Conservation (phyloP, 768 basidiomycete genomes). For the Gloeopeniophorella convolvens region DNA sequence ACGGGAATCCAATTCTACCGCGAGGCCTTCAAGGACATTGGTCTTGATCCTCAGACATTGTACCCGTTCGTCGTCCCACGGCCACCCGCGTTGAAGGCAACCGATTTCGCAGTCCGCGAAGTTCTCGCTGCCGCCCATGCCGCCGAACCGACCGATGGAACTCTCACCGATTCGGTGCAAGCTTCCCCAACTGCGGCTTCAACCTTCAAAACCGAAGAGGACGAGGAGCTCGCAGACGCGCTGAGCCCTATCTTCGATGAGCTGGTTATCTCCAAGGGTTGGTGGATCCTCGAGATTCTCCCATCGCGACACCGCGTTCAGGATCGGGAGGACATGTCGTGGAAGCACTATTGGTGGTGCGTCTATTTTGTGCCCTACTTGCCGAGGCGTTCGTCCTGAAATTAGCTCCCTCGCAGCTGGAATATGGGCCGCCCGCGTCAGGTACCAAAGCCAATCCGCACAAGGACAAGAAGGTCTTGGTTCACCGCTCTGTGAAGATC, state of each 20-base stretch:
- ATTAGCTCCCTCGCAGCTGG: neutral
- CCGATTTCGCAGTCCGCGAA: neutral
- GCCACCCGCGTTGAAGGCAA: slow-evolving; percentile 8
- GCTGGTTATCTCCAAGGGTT: slow-evolving; percentile 37
- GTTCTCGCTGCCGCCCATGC: neutral
- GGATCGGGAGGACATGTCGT: neutral
- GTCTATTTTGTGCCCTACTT: neutral
- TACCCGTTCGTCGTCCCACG: slow-evolving; percentile 25
- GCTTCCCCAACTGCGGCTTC: slow-evolving; percentile 16
- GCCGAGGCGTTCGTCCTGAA: neutral
- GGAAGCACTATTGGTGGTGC: neutral
- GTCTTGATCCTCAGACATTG: slow-evolving; percentile 26
- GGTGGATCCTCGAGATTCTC: slow-evolving; percentile 63
- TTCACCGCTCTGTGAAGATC: slow-evolving; percentile 7
- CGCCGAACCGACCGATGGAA: slow-evolving; percentile 13
- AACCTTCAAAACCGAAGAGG: slow-evolving; percentile 41
- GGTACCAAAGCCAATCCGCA: neutral
- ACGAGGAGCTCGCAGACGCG: slow-evolving; percentile 58
- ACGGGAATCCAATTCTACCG: slow-evolving; percentile 35
- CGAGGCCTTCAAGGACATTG: slow-evolving; percentile 28
- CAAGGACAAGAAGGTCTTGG: neutral
- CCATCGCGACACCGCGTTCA: slow-evolving; percentile 20
- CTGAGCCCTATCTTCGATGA: slow-evolving; percentile 50
- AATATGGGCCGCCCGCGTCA: neutral
- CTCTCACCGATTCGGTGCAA: slow-evolving; percentile 14